Evolutionary conservation across 164 flowering plant genomes (phyloP).

Genomic region (Chimonanthus praecox): DNA sequence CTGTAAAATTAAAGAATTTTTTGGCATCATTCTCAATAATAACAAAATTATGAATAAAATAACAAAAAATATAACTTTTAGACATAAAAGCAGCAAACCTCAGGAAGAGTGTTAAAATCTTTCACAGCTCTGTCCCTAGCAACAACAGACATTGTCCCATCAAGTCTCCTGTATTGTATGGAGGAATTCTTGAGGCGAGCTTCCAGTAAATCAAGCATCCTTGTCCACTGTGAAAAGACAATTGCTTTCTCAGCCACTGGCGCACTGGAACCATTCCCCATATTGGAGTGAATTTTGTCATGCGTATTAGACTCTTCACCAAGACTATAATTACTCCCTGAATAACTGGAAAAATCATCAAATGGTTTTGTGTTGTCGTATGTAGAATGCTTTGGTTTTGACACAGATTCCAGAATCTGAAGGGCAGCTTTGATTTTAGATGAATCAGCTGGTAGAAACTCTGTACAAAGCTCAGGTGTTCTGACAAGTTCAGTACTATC

Average conservation of each 20-base stretch:
- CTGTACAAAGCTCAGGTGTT: conserved; percentile 12
- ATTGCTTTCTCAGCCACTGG: conserved; percentile 48
- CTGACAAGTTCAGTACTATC: neutral
- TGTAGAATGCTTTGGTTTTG: conserved; percentile 12
- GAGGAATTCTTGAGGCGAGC: conserved; percentile 37
- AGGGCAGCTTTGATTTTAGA: conserved; percentile 77
- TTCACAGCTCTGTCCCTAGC: conserved; percentile 77
- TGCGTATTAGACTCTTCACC: neutral
- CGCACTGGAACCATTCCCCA: neutral
- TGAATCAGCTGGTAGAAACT: conserved; percentile 44
- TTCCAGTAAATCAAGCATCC: conserved; percentile 87
- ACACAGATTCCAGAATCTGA: conserved; percentile 49
- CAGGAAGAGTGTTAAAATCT: conserved; percentile 76
- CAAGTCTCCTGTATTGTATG: conserved; percentile 70
- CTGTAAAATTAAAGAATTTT: neutral
- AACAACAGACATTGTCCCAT: conserved; percentile 79
- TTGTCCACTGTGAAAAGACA: conserved; percentile 94
- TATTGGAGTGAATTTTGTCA: neutral
- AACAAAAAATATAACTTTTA: too few species aligned
- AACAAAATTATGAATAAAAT: neutral
- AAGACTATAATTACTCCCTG: neutral
- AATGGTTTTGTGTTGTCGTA: neutral
- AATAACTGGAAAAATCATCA: neutral
- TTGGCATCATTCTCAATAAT: neutral
- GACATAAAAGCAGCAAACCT: conserved; percentile 39